Conservation (phyloP, 257 asterid species). For the Craterostigma plantagineum region DNA sequence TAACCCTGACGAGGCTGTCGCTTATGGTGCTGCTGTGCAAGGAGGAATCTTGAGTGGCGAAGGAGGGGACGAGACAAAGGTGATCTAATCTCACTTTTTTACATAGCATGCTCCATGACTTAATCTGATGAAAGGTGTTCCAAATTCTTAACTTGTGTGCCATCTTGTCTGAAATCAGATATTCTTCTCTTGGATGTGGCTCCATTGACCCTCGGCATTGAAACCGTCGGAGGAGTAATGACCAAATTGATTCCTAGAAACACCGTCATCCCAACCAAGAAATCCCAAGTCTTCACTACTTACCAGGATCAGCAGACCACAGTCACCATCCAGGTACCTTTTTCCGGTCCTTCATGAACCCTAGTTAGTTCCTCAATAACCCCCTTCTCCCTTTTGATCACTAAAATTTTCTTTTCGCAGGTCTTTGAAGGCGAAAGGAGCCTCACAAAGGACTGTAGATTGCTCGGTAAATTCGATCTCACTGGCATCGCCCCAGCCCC, state of each 20-base stretch:
- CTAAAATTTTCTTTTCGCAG: slow-evolving; percentile 4
- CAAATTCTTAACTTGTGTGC: background rate
- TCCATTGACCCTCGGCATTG: slow-evolving; percentile 32
- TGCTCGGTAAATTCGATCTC: slow-evolving; percentile 27
- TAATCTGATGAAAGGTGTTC: background rate
- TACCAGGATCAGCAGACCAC: slow-evolving; percentile 13
- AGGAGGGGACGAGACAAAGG: slow-evolving; percentile 32
- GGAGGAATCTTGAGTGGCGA: slow-evolving; percentile 36
- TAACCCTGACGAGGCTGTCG: slow-evolving; percentile 40
- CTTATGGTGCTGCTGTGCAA: slow-evolving; percentile 38
- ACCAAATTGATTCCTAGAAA: slow-evolving; percentile 36
- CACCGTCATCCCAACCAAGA: slow-evolving; percentile 26
- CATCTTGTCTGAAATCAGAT: background rate
- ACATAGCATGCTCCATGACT: no score
- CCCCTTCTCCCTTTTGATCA: background rate
- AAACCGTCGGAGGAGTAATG: slow-evolving; percentile 40
- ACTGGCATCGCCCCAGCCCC: slow-evolving; percentile 33
- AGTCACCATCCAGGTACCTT: slow-evolving; percentile 6
- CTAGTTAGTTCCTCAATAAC: background rate
- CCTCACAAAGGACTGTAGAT: slow-evolving; percentile 26
- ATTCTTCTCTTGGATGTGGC: slow-evolving; percentile 4
- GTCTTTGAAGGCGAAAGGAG: slow-evolving; percentile 35
- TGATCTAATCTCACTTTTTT: background rate
- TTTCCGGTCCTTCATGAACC: background rate
- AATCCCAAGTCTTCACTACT: slow-evolving; percentile 31